Base-by-base conservation (phyloP, 441 rosid species). In the Raphanus hybrid region DNA sequence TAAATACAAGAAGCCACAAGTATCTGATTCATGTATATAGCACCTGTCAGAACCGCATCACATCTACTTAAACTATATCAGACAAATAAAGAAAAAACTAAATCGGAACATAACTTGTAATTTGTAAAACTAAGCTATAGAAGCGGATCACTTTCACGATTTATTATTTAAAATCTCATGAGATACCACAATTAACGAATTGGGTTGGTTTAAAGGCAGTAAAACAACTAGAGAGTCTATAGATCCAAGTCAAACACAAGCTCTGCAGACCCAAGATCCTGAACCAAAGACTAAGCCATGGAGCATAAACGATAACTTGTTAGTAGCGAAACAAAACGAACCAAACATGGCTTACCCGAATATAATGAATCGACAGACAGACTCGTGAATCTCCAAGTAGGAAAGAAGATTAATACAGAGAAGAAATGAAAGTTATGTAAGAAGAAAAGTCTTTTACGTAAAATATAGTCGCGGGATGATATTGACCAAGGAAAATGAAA, bases 371-470 rank as follows among this genome's bases (percentile, higher is more conserved):
- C n/a, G 35, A 60, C 61, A 1, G 45, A 48, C 1, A 78, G 12
- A 67, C 57, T 72, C 12, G 64, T 50, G 59, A 78, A 37, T 72
- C 50, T 71, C 35, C 29, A 66, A 71, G 57, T 45, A 26, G 23
- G 43, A 48, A 45, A 65, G 63, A 59, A 20, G 8, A 45, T 29
- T 39, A 10, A 65, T 27, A 58, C 3, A 45, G 3, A 43, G 7
- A 23, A 71, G 55, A 58, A 43, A 63, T 12, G 45, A 64, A 67
- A 67, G 7, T 39, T 70, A n/a, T 27, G 67, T 14, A 64, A 48
- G 77, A 67, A 16, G 69, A 67, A 72, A 67, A 78, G 73, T 73
- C 73, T 48, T 35, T 67, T 11, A 78, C 69, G 77, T 64, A 35
- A 72, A 32, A 64, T 1, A 57, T 63, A 69, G 45, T 61, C 34